Base-by-base conservation (phyloP, 169 alveolate species). In the Babesia ovata region DNA sequence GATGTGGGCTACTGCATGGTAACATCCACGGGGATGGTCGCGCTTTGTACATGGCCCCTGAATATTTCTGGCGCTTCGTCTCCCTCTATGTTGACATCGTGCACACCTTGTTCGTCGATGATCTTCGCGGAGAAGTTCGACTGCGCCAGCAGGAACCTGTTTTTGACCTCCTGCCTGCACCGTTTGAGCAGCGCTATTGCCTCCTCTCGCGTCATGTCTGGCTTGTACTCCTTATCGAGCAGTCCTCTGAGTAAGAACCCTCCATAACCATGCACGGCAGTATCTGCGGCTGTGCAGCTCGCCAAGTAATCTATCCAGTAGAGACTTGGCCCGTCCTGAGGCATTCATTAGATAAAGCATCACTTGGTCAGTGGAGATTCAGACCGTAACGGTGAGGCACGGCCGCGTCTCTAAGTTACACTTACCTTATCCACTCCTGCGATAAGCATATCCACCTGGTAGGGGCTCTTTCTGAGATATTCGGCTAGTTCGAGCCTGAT, bases 241-340 rank as follows among this genome's bases (percentile, higher is more conserved):
- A 95, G 86, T 24, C 96, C 97, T 56, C 93, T 83, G 13, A 93
- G 91, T 24, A 95, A 81, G 78, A 90, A 84, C 22, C 95, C 97
- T 16, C 97, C 98, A 67, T 94, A 94, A 1, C 98, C 98, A 70
- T 95, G 98, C 36, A 95, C 97, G 13, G 96, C 98, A 39, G 91
- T 92, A 60, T 90, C 86, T 33, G 91, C 92, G 42, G 86, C 85
- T 50, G 88, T 95, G 81, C 89, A 76, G 29, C 94, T 86, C 53
- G 97, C 97, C 74, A 95, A 75, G 67, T 95, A 93, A 77, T 95
- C 98, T 70, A 95, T 86, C 98, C 97, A 94, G 85, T 79, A 95
- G 46, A 95, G 79, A 63, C 90, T 86, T 24, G 96, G 94, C 17
- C 96, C 97, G 52, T 78, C 94, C 94, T 94, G 75, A 62, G 75